Evolutionary conservation across 305 asterid genomes (phyloP).

Genomic region (Fraxinus xanthoxyloides): DNA sequence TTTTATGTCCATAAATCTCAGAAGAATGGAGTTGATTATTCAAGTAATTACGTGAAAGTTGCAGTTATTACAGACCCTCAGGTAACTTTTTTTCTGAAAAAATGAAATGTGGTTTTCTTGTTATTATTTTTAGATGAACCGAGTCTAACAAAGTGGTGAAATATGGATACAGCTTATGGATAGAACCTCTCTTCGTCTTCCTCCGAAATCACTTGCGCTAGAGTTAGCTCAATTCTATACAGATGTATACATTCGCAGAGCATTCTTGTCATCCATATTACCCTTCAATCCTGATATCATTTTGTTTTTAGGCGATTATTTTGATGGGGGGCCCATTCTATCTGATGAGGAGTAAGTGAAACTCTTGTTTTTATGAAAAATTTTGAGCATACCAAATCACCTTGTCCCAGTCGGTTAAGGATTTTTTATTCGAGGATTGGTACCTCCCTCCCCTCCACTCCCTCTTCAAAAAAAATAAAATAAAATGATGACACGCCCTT

Average conservation of each 20-base stretch:
- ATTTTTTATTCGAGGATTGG: background rate
- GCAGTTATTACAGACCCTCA: slow-evolving; percentile 93
- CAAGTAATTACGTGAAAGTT: slow-evolving; percentile 61
- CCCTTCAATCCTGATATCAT: slow-evolving; percentile 80
- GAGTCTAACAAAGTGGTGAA: background rate
- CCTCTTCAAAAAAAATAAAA: background rate
- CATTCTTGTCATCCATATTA: slow-evolving; percentile 68
- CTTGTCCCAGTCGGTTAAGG: background rate
- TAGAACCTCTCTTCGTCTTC: slow-evolving; percentile 71
- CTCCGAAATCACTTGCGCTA: slow-evolving; percentile 73
- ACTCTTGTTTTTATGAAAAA: background rate
- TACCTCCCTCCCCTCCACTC: background rate
- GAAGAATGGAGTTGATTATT: slow-evolving; percentile 46
- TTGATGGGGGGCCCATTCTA: slow-evolving; percentile 72
- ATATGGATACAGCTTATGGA: slow-evolving; percentile 73
- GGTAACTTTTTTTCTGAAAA: slow-evolving; percentile 38
- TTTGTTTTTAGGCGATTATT: slow-evolving; percentile 90
- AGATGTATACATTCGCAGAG: slow-evolving; percentile 93
- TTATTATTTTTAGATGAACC: background rate
- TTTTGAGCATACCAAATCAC: background rate
- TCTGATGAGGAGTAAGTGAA: slow-evolving; percentile 85
- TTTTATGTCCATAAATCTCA: slow-evolving; percentile 31
- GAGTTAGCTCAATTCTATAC: slow-evolving; percentile 87
- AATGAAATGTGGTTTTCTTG: slow-evolving; percentile 9
- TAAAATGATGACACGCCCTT: background rate